Base-by-base conservation (phyloP, 345 rosid species). In the Eutrema heterophyllum region DNA sequence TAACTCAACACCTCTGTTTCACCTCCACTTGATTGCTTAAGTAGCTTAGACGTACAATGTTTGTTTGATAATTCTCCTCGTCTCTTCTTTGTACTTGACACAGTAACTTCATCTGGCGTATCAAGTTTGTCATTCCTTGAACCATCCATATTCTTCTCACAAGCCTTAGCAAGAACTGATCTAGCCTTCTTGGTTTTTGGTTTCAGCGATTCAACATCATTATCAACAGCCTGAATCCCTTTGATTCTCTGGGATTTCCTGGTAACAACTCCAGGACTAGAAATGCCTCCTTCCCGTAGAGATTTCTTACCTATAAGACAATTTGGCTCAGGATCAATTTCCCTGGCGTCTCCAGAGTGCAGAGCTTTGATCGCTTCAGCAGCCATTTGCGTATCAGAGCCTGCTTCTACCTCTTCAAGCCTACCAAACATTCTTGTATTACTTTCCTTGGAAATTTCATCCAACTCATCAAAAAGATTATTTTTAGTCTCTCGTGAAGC, bases 321-420 rank as follows among this genome's bases (percentile, higher is more conserved):
- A 32, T 73, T 77, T 33, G 74, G 49, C 27, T 59, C 55, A 74
- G 50, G 67, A 62, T 13, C 71, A 45, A 71, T 71, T 39, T 71
- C 54, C 54, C 52, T 73, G 56, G 41, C 82, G 24, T 83, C 84
- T 46, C 84, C 96, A 73, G 54, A 63, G 44, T 77, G 73, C 52
- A 94, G 86, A 66, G 90, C 90, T 86, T 84, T 89, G 84, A 94
- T 91, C 5, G 86, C 98, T 80, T 91, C 98, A 61, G 97, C 97
- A 62, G 97, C 97, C 82, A 91, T 79, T 76, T 89, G 98, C 43
- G 98, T 94, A 69, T 89, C 93, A 62, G 82, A 70, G 70, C 97
- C 97, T 52, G 84, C 83, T 73, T 78, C 51, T 74, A 70, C 80
- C 71, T 66, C 77, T 70, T 83, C 84, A 38, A 71, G 68, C 74